A percentile compares a stretch with the other conserved stretches of the same genome.
These are phyloP conservation scores for Cryptococcus hybrid DNA, from an alignment of 1,284 basidiomycete genomes.

Conservation along the genomic window DNA sequence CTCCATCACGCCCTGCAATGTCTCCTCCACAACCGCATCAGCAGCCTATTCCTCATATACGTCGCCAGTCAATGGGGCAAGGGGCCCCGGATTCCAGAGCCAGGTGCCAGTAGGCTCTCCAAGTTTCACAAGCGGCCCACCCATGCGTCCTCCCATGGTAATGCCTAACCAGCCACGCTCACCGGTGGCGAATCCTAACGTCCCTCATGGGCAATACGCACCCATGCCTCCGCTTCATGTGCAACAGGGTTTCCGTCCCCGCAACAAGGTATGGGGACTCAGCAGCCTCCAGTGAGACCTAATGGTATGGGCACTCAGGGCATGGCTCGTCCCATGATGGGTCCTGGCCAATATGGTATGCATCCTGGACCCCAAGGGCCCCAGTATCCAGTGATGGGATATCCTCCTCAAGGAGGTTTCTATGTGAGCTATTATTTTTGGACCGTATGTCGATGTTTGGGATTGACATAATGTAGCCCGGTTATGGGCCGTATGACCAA, in stretches of 20 bases:
- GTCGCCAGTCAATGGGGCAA: constrained; percentile 33
- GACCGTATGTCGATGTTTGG: not conserved
- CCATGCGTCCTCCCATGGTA: constrained; percentile 25
- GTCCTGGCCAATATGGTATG: constrained; percentile 29
- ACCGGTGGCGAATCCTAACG: constrained; percentile 25
- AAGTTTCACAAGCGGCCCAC: constrained; percentile 16
- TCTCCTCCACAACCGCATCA: constrained; percentile 16
- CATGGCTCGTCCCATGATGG: constrained; percentile 18
- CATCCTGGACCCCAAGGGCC: constrained; percentile 30
- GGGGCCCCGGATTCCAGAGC: constrained; percentile 25
- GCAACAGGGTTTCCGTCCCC: constrained; percentile 33
- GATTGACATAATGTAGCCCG: constrained; percentile 6
- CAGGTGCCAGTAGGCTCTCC: constrained; percentile 13
- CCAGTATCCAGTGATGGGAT: constrained; percentile 36
- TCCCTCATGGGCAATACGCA: constrained; percentile 16
- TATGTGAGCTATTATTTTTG: constrained; percentile 27
- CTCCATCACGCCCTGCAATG: constrained; percentile 16
- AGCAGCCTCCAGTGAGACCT: constrained; percentile 15
- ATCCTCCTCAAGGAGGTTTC: constrained; percentile 27
- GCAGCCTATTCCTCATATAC: constrained; percentile 20
- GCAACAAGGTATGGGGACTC: constrained; percentile 11
- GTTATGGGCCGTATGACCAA: constrained; percentile 28
- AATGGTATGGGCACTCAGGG: constrained; percentile 18
- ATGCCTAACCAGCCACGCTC: constrained; percentile 33
- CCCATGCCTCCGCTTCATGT: constrained; percentile 20